Conservation (phyloP, 129 eudicot genomes). For the Flaveria brownii region DNA sequence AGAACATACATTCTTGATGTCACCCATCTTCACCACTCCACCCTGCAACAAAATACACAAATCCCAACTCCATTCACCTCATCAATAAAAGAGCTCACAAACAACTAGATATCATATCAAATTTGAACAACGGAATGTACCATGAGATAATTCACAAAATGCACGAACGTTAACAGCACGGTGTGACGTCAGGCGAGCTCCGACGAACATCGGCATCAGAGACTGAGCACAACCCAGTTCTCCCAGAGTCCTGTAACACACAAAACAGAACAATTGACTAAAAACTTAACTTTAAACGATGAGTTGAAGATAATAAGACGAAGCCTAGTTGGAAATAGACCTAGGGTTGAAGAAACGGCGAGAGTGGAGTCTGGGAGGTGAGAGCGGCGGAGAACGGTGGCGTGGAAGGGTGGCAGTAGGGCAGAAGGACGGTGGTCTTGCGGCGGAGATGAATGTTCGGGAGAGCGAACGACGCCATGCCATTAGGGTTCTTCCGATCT, state of each 20-base stretch:
- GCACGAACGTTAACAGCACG: not conserved
- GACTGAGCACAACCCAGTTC: not conserved
- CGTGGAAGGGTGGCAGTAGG: not conserved
- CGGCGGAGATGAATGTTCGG: not conserved
- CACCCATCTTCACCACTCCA: slow-evolving; percentile 2
- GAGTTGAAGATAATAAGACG: not conserved
- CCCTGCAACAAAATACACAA: not conserved
- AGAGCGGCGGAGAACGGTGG: not conserved
- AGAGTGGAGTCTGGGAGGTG: slow-evolving; percentile 8
- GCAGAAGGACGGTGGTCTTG: not conserved
- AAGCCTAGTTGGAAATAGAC: not conserved
- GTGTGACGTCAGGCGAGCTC: not conserved
- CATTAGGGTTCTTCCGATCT: not conserved
- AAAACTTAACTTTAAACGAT: not conserved
- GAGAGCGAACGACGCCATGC: slow-evolving; percentile 10
- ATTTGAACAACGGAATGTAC: not conserved
- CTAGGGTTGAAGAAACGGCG: slow-evolving; percentile 4
- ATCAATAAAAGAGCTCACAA: not conserved
- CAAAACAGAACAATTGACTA: not conserved
- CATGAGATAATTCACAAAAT: not conserved
- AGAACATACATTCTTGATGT: not conserved
- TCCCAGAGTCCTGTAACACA: not conserved
- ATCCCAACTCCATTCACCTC: not conserved
- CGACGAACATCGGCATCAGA: slow-evolving; percentile 9
- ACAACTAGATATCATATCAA: not conserved